These are phyloP conservation scores for Exophiala xenobiotica DNA, from an alignment of 2,329 filamentous ascomycete species.

Conservation along the genomic window DNA sequence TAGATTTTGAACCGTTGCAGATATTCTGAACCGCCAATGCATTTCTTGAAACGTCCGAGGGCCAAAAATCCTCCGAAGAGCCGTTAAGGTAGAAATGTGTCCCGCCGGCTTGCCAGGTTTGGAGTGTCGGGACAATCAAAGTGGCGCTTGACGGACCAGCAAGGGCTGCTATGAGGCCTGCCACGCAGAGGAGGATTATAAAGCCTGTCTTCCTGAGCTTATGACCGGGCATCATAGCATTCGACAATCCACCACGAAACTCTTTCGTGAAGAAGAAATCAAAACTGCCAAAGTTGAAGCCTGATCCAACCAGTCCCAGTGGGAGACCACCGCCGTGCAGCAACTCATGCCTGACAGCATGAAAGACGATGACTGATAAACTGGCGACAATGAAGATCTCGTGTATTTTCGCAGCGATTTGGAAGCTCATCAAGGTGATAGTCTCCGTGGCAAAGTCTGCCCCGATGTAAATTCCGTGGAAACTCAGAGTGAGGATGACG, in stretches of 20 bases:
- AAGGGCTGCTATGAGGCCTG: slow-evolving; percentile 9
- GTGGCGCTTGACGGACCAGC: slow-evolving; percentile 11
- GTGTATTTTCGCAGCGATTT: slow-evolving; percentile 23
- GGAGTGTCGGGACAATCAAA: slow-evolving; percentile 5
- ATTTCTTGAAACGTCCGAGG: slow-evolving; percentile 3
- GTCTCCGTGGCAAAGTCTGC: slow-evolving; percentile 10
- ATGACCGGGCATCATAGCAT: background rate
- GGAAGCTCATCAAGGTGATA: slow-evolving; percentile 12
- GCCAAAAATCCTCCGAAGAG: slow-evolving; percentile 11
- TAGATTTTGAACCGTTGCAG: slow-evolving; percentile 3
- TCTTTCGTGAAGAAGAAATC: slow-evolving; percentile 17
- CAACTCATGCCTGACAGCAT: slow-evolving; percentile 16
- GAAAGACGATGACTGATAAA: slow-evolving; percentile 19
- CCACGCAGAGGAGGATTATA: slow-evolving; percentile 1
- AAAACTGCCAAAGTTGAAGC: slow-evolving; percentile 18
- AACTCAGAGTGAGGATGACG: slow-evolving; percentile 4
- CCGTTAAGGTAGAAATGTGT: slow-evolving; percentile 11
- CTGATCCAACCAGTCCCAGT: slow-evolving; percentile 23
- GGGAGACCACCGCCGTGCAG: slow-evolving; percentile 19
- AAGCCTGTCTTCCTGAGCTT: slow-evolving; percentile 5
- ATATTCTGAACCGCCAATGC: background rate
- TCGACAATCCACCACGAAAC: slow-evolving; percentile 11
- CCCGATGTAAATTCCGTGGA: slow-evolving; percentile 10
- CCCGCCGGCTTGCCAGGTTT: slow-evolving; percentile 1
- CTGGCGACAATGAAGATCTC: slow-evolving; percentile 21